phyloP scores from a whole-genome alignment of 2,329 filamentous ascomycete species.

The Dichotomopilus funicola region DNA sequence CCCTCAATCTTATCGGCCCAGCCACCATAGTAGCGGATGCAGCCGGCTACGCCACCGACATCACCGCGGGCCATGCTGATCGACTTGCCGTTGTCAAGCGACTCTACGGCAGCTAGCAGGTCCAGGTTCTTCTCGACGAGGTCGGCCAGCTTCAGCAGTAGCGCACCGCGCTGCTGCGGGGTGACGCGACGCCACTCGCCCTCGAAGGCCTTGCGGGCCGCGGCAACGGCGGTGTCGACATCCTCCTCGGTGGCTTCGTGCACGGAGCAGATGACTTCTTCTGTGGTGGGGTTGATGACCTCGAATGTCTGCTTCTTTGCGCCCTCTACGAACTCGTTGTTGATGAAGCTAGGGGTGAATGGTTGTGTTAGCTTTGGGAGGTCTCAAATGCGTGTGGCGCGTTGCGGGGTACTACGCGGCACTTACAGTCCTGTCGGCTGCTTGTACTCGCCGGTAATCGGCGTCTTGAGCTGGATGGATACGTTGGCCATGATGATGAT shows the following conservation, averaged over 20 bases:
- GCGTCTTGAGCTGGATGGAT: conserved; percentile 58
- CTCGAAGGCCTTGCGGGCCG: conserved; percentile 80
- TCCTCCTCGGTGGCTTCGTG: conserved; percentile 85
- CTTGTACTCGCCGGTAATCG: conserved; percentile 52
- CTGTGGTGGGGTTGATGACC: conserved; percentile 80
- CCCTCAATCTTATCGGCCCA: conserved; percentile 91
- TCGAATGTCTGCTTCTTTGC: conserved; percentile 87
- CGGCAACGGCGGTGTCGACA: conserved; percentile 70
- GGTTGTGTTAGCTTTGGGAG: neutral
- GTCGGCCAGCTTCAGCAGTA: conserved; percentile 71
- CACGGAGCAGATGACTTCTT: conserved; percentile 78
- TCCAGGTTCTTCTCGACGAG: conserved; percentile 73
- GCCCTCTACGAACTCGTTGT: conserved; percentile 81
- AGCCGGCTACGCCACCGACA: conserved; percentile 58
- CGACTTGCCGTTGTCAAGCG: conserved; percentile 83
- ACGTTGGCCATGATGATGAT: conserved; percentile 29
- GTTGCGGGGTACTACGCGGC: neutral
- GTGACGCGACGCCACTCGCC: conserved; percentile 61
- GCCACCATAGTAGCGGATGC: conserved; percentile 79
- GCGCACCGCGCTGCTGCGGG: conserved; percentile 62
- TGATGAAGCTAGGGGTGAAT: conserved; percentile 63
- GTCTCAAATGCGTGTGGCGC: neutral
- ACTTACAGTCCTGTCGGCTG: conserved; percentile 58
- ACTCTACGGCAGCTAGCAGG: conserved; percentile 72
- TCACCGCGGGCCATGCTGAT: conserved; percentile 71